Conservation (phyloP, 2,329 filamentous ascomycete species). For the Truncatella angustata region DNA sequence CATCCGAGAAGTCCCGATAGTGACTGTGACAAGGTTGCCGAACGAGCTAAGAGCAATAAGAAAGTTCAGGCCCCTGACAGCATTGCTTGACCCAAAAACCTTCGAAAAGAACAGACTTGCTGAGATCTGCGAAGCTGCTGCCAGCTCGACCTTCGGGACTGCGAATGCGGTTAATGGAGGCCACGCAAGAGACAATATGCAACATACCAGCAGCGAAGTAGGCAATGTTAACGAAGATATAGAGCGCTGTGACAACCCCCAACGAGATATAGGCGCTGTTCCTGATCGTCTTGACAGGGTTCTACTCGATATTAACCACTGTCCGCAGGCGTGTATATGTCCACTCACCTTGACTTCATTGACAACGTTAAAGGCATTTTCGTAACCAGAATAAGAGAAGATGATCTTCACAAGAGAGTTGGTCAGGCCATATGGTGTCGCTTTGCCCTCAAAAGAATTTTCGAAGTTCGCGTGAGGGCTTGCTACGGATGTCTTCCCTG, state of each 20-base stretch:
- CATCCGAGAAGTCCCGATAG: conserved; percentile 54
- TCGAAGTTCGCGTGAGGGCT: conserved; percentile 45
- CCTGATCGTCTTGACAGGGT: conserved; percentile 55
- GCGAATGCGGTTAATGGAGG: neutral
- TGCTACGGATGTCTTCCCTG: conserved; percentile 41
- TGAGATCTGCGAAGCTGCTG: conserved; percentile 49
- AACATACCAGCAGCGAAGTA: conserved; percentile 52
- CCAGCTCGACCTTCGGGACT: conserved; percentile 51
- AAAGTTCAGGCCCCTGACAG: conserved; percentile 54
- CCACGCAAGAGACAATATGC: conserved; percentile 8
- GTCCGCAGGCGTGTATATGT: neutral
- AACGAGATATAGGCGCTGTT: conserved; percentile 49
- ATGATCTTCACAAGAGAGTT: conserved; percentile 58
- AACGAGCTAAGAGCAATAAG: conserved; percentile 57
- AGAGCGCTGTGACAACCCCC: conserved; percentile 49
- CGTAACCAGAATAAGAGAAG: conserved; percentile 57
- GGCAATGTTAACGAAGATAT: conserved; percentile 58
- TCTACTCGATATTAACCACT: conserved; percentile 29
- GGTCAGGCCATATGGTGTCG: conserved; percentile 33
- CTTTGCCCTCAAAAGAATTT: conserved; percentile 42
- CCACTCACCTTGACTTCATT: conserved; percentile 52
- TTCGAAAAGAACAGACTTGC: conserved; percentile 59
- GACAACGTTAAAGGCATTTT: conserved; percentile 61
- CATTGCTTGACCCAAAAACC: conserved; percentile 50
- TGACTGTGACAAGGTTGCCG: conserved; percentile 55